Percentiles rank a stretch among this genome's conserved stretches.
phyloP scores from a whole-genome alignment of 805 yeast genomes.

The Wickerhamomyces kurtzmanii region DNA sequence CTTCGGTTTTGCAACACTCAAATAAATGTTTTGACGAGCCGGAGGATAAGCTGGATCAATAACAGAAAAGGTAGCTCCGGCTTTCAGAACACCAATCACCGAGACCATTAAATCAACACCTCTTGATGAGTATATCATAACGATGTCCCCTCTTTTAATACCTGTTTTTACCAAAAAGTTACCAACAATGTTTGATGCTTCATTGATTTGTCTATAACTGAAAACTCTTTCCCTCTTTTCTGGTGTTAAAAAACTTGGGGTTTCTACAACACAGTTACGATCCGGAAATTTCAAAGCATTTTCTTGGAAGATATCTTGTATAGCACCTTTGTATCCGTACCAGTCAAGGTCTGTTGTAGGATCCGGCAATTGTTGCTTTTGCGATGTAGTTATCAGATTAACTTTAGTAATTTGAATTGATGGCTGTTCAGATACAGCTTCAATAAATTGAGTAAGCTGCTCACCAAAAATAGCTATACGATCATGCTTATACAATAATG shows the following conservation, averaged over 20 bases:
- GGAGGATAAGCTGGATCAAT: constrained; percentile 99
- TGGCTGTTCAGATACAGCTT: constrained; percentile 25
- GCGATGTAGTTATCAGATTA: constrained; percentile 60
- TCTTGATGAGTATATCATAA: constrained; percentile 95
- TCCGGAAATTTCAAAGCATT: constrained; percentile 84
- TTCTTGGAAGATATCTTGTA: constrained; percentile 87
- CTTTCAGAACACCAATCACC: constrained; percentile 95
- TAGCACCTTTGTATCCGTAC: constrained; percentile 88
- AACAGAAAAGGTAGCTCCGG: constrained; percentile 97
- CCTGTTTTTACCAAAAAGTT: constrained; percentile 79
- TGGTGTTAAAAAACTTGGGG: constrained; percentile 53
- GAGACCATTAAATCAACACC: constrained; percentile 96
- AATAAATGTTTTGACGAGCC: constrained; percentile 88
- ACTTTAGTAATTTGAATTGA: constrained; percentile 44
- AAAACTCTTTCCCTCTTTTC: constrained; percentile 55
- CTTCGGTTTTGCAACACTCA: constrained; percentile 87
- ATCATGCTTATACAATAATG: constrained; percentile 59
- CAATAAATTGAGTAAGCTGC: constrained; percentile 52
- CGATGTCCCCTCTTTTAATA: constrained; percentile 84
- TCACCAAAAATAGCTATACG: constrained; percentile 65
- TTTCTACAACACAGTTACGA: constrained; percentile 86
- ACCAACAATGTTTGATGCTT: constrained; percentile 89
- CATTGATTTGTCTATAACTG: constrained; percentile 80
- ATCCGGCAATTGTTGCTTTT: constrained; percentile 60
- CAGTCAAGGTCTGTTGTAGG: constrained; percentile 85